A percentile compares a stretch with the other conserved stretches of the same genome.
Conservation (phyloP, 176 grass and related monocot genomes). For the Bolboschoenus planiculmis region DNA sequence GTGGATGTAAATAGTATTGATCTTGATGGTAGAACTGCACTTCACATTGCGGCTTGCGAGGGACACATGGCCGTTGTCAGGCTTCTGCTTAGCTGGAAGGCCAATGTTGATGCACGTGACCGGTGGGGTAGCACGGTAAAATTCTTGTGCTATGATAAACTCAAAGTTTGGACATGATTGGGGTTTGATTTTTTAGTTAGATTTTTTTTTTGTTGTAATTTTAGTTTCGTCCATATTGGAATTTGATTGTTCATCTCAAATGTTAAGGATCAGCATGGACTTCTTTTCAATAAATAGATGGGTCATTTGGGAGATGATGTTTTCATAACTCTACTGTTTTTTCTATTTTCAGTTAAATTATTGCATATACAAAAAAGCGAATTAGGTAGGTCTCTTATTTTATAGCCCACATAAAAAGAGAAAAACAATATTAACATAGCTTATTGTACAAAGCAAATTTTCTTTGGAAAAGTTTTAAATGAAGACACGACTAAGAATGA, state of each 20-base stretch:
- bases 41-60: constrained; percentile 86
- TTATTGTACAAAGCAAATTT: background rate
- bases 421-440: background rate
- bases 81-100: constrained; percentile 71
- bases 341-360: background rate
- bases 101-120: constrained; percentile 85
- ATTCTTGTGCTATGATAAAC: background rate
- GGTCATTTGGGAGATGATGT: background rate
- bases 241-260: background rate
- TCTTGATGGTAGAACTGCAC: constrained; percentile 87
- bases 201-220: background rate
- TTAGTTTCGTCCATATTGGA: background rate
- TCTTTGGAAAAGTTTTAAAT: background rate
- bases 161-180: background rate
- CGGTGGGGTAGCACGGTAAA: constrained; percentile 96
- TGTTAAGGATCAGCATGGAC: background rate
- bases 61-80: constrained; percentile 56
- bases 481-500: background rate
- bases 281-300: background rate
- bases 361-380: background rate
- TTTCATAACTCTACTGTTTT: background rate
- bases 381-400: background rate
- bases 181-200: background rate
- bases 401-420: background rate
- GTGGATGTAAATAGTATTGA: constrained; percentile 98